These are phyloP conservation scores for Aureobasidium sp. DNA, from an alignment of 2,329 filamentous ascomycete species.

Conservation along the genomic window DNA sequence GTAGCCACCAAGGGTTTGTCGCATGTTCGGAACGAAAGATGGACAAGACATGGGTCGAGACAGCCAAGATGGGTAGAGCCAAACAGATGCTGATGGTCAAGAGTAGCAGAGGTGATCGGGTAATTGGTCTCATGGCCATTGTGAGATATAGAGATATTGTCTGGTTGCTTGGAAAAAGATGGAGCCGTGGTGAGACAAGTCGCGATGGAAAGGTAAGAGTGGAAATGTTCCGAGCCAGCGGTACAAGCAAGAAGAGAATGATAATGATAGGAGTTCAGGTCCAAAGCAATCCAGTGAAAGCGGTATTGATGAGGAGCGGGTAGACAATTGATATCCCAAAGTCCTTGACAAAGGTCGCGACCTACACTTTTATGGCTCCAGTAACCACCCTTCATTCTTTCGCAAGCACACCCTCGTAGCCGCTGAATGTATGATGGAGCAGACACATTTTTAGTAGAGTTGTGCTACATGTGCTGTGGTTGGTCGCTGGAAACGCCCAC, in stretches of 20 bases:
- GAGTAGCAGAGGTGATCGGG: neutral
- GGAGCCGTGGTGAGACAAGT: neutral
- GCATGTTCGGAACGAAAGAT: conserved; percentile 37
- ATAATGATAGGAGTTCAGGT: neutral
- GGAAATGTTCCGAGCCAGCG: neutral
- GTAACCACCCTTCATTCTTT: neutral
- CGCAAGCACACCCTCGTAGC: neutral
- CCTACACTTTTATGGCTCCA: neutral
- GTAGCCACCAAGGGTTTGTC: conserved; percentile 42
- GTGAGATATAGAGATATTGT: too few species aligned
- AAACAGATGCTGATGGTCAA: neutral
- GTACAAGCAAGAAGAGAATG: neutral
- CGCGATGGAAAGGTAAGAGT: neutral
- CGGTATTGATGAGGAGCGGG: neutral
- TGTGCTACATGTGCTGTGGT: neutral
- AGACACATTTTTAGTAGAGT: neutral
- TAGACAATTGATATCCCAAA: neutral
- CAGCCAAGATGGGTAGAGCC: neutral
- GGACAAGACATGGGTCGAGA: conserved; percentile 32
- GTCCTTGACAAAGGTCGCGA: neutral
- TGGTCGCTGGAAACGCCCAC: neutral
- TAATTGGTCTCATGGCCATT: neutral
- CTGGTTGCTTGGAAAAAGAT: neutral
- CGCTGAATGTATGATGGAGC: neutral
- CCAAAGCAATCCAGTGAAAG: neutral